phyloP scores from a whole-genome alignment of 2,329 filamentous ascomycete genomes.

The Lasiodiplodia sp. region DNA sequence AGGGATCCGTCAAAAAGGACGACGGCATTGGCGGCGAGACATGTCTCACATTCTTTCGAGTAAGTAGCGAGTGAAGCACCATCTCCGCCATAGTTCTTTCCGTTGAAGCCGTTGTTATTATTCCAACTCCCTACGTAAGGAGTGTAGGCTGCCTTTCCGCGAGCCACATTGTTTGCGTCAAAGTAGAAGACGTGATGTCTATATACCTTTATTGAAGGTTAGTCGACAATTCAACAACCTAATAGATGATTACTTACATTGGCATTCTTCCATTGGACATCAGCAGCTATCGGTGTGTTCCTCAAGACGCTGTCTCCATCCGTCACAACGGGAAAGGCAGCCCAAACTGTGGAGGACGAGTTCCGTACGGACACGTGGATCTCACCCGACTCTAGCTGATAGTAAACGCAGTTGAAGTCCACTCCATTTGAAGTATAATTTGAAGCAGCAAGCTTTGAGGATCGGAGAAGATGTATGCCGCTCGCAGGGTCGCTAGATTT shows the following conservation, averaged over 20 bases:
- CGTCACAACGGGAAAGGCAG: background rate
- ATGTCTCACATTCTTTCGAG: background rate
- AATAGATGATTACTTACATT: background rate
- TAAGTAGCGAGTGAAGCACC: background rate
- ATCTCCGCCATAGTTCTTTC: background rate
- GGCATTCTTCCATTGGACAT: background rate
- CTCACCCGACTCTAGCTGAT: background rate
- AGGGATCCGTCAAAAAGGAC: background rate
- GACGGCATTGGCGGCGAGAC: background rate
- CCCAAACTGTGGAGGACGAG: background rate
- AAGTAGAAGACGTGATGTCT: slow-evolving; percentile 2
- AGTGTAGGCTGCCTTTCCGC: background rate
- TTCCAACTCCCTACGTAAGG: background rate
- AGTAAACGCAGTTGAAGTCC: background rate
- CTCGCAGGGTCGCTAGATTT: background rate
- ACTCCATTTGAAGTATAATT: background rate
- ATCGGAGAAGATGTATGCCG: background rate
- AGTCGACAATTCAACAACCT: background rate
- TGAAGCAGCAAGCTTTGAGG: background rate
- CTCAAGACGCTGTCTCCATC: background rate
- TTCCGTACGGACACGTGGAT: background rate
- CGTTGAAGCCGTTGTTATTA: background rate
- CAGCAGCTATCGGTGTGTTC: background rate
- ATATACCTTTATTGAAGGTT: background rate
- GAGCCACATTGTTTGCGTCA: background rate